Conservation (phyloP, 805 yeast species). For the Metschnikowia anglica region DNA sequence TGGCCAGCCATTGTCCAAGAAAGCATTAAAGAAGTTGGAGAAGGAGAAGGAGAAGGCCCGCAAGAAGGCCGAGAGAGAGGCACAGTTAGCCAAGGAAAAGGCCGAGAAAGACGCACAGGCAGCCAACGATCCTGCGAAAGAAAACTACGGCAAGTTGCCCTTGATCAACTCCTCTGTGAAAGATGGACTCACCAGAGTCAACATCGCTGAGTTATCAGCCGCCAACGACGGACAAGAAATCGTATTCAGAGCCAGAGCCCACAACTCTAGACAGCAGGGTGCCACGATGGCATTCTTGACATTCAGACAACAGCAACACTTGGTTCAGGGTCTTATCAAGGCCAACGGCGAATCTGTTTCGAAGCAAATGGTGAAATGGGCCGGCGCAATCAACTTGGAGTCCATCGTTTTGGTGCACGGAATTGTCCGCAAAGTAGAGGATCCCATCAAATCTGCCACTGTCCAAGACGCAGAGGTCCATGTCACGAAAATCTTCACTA, state of each 20-base stretch:
- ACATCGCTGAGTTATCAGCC: conserved; percentile 55
- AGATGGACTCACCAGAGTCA: conserved; percentile 63
- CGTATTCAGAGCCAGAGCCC: conserved; percentile 89
- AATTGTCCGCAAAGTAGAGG: conserved; percentile 76
- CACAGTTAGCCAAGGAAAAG: conserved; percentile 79
- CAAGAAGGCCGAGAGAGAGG: conserved; percentile 92
- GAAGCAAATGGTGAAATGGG: conserved; percentile 97
- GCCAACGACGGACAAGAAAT: conserved; percentile 73
- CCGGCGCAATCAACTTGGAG: conserved; percentile 80
- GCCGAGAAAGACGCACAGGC: conserved; percentile 69
- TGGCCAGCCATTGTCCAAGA: conserved; percentile 87
- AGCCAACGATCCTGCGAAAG: conserved; percentile 84
- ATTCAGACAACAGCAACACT: conserved; percentile 93
- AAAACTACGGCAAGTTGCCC: conserved; percentile 85
- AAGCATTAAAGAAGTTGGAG: conserved; percentile 91
- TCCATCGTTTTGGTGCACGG: conserved; percentile 92
- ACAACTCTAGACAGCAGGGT: conserved; percentile 91
- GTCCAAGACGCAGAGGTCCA: conserved; percentile 87
- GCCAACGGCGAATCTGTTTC: conserved; percentile 53
- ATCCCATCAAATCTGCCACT: conserved; percentile 85
- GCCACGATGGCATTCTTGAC: conserved; percentile 90
- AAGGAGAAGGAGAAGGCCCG: conserved; percentile 89
- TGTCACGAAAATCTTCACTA: conserved; percentile 67
- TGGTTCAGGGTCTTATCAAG: conserved; percentile 72
- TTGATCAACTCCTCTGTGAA: conserved; percentile 73